A percentile compares a stretch with the other conserved stretches of the same genome.
Evolutionary conservation across 225 moss, liverwort and hornwort genomes (phyloP).

Genomic region (Marchantia polymorpha): DNA sequence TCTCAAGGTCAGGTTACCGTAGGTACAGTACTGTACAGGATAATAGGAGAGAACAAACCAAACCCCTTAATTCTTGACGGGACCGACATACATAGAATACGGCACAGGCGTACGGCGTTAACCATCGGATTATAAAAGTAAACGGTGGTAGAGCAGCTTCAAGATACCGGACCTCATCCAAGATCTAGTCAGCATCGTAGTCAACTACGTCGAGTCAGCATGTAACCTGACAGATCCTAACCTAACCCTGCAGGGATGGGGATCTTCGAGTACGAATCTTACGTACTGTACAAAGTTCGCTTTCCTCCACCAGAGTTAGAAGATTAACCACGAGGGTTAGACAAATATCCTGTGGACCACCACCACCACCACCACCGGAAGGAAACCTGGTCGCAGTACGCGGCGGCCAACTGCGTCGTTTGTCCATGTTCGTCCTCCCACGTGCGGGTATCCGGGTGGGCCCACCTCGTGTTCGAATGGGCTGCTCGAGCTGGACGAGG

Average conservation of each 20-base stretch:
- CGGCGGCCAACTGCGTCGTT: not conserved
- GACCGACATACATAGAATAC: not conserved
- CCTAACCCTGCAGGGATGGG: not conserved
- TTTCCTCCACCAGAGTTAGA: not conserved
- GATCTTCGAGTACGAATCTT: not conserved
- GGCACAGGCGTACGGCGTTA: not conserved
- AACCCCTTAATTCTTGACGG: not conserved
- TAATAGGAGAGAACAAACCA: not conserved
- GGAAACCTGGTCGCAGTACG: not conserved
- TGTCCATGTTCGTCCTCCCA: not conserved
- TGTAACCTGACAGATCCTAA: not conserved
- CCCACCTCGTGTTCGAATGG: not conserved
- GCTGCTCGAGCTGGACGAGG: not conserved
- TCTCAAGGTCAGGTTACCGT: not conserved
- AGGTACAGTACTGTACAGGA: not conserved
- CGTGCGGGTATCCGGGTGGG: not conserved
- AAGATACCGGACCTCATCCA: constrained; percentile 1
- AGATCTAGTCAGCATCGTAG: not conserved
- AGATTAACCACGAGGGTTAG: not conserved
- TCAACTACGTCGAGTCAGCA: not conserved
- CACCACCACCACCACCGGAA: not conserved
- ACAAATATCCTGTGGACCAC: not conserved
- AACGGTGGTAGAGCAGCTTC: not conserved
- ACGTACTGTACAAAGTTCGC: not conserved
- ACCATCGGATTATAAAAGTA: not conserved